Evolutionary conservation across 2,329 filamentous ascomycete species (phyloP), one percentile per base, ranked within the genome.

Genomic region (Didymella lethalis): DNA sequence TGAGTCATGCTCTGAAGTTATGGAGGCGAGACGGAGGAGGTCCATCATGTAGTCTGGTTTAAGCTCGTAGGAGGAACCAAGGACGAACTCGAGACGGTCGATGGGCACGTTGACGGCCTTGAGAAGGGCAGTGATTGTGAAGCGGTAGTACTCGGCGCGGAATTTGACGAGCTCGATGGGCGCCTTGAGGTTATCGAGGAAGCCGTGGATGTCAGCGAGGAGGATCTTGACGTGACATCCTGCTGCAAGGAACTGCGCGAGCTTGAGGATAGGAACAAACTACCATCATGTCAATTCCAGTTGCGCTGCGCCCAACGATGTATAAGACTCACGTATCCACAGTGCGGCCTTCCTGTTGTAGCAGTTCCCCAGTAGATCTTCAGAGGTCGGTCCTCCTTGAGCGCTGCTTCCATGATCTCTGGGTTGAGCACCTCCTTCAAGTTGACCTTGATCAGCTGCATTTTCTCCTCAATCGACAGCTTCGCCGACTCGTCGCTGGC

Each of bases 301-400:
- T 46, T 25, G 29, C 6, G 20, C 16, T 5, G 40, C 18, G 36
- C 3, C 20, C 20, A 12, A 29, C 7, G 16, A 7, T 14, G 20
- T 34, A 18, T 36, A 20, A 28, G 28, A 67, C 70, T n/a, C 65
- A 74, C 72, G 84, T 97, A 97, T 67, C 92, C 93, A 75, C 88
- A 91, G 78, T 97, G 93, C 54, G 93, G 93, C 60, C 89, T 85
- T n/a, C 92, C 92, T 0, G 92, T 96, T 16, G 92, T 92, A 18
- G 91, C 91, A 38, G 90, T 94, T 41, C 90, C 91, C 92, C 91
- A 96, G 86, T 96, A 96, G 77, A 96, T 87, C 75, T 88, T 90
- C 50, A 91, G 84, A 53, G 88, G 86, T 46, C 89, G 85, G 53
- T 67, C 69, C 62, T 91, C 88, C 59, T 87, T 87, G 63, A 94